phyloP scores from a whole-genome alignment of 73 alveolate genomes.

The Paramecium sexaurelia region DNA sequence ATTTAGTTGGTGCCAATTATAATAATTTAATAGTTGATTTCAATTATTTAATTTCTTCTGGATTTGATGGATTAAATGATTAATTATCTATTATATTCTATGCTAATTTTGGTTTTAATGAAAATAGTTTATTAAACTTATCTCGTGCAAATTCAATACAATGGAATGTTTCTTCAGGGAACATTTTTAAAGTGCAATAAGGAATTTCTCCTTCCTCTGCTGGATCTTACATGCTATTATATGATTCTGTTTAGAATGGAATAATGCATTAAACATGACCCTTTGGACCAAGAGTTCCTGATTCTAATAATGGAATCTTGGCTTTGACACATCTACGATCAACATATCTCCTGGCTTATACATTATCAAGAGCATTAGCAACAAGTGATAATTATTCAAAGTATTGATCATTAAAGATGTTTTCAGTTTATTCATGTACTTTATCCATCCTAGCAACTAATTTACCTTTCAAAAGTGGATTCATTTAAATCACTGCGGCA shows the following conservation, averaged over 20 bases:
- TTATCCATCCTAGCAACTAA: slow-evolving; percentile 89
- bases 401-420: slow-evolving; percentile 85
- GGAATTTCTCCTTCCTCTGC: slow-evolving; percentile 94
- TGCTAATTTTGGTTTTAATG: slow-evolving; percentile 79
- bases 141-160: slow-evolving; percentile 97
- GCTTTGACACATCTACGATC: slow-evolving; percentile 88
- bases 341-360: slow-evolving; percentile 93
- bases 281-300: slow-evolving; percentile 97
- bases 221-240: slow-evolving; percentile 90
- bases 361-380: slow-evolving; percentile 95
- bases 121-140: slow-evolving; percentile 87
- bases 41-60: slow-evolving; percentile 75
- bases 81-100: slow-evolving; percentile 79
- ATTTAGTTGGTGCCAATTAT: slow-evolving; percentile 75
- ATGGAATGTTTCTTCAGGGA: slow-evolving; percentile 97
- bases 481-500: slow-evolving; percentile 93
- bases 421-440: slow-evolving; percentile 88
- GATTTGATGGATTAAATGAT: slow-evolving; percentile 73
- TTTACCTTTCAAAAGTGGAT: slow-evolving; percentile 80
- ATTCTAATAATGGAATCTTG: slow-evolving; percentile 85
- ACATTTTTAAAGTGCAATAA: slow-evolving; percentile 94
- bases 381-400: slow-evolving; percentile 79
- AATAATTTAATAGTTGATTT: slow-evolving; percentile 78
- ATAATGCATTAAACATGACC: slow-evolving; percentile 94
- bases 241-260: slow-evolving; percentile 92